phyloP scores from a whole-genome alignment of 768 basidiomycete species.

The Suillus spraguei region DNA sequence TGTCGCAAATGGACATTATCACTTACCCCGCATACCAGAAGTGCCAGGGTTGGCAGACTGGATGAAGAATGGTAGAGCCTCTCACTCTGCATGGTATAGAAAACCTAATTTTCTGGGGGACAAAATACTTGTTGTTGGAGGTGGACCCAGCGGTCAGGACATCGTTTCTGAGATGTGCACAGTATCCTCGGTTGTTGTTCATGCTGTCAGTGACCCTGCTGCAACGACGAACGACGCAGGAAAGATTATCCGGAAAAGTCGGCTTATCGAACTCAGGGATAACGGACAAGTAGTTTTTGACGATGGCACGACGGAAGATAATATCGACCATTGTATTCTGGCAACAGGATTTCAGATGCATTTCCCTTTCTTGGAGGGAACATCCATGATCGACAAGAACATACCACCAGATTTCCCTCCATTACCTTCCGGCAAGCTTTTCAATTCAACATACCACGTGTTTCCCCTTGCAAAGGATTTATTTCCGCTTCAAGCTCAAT shows the following conservation, averaged over 20 bases:
- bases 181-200: conserved; percentile 49
- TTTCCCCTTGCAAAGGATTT: conserved; percentile 74
- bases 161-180: conserved; percentile 60
- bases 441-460: conserved; percentile 66
- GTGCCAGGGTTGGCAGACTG: conserved; percentile 63
- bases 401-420: conserved; percentile 50
- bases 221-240: conserved; percentile 38
- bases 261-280: conserved; percentile 42
- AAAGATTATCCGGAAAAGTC: conserved; percentile 43
- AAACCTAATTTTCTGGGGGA: conserved; percentile 43
- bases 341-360: conserved; percentile 76
- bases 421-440: conserved; percentile 46
- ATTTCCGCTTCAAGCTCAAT: conserved; percentile 55
- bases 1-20: conserved; percentile 78
- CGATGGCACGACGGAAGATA: conserved; percentile 56
- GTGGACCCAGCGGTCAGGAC: conserved; percentile 71
- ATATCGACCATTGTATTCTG: conserved; percentile 65
- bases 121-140: conserved; percentile 49
- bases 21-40: conserved; percentile 60
- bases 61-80: conserved; percentile 52
- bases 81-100: conserved; percentile 73
- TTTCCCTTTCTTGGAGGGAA: conserved; percentile 59
- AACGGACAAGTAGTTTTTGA: conserved; percentile 56
- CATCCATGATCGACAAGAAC: conserved; percentile 35
- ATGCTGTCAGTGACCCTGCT: conserved; percentile 43